Evolutionary conservation across 176 grass and related monocot genomes (phyloP).

Genomic region (Triticum urartu): DNA sequence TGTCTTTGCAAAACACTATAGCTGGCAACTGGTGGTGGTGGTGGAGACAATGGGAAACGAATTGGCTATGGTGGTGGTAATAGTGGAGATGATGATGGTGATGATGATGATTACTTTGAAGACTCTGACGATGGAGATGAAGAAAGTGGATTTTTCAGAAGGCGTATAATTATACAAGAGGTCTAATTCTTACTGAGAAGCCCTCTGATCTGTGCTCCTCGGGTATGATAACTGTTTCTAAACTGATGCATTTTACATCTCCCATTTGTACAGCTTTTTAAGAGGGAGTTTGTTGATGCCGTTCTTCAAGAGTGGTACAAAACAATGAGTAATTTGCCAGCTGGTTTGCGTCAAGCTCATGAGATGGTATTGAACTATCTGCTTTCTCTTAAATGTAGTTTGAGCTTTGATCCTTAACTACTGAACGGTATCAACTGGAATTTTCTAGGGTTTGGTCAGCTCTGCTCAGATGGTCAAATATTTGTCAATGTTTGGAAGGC

Average conservation of each 20-base stretch:
- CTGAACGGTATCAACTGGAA: background rate
- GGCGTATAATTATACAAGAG: conserved; percentile 59
- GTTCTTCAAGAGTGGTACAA: conserved; percentile 81
- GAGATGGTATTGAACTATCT: conserved; percentile 52
- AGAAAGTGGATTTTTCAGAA: conserved; percentile 62
- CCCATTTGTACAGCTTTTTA: conserved; percentile 50
- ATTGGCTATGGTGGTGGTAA: conserved; percentile 69
- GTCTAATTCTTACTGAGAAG: conserved; percentile 20
- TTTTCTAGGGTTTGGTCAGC: conserved; percentile 61
- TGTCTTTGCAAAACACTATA: conserved; percentile 29
- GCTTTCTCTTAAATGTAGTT: background rate
- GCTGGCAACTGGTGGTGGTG: conserved; percentile 62
- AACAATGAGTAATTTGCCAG: conserved; percentile 58
- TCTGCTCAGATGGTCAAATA: conserved; percentile 69
- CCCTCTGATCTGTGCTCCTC: background rate
- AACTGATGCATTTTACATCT: conserved; percentile 6
- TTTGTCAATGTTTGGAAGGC: conserved; percentile 61
- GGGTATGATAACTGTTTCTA: background rate
- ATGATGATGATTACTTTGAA: conserved; percentile 77
- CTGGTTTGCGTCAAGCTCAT: conserved; percentile 74
- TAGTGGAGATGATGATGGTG: conserved; percentile 67
- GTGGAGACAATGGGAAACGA: conserved; percentile 69
- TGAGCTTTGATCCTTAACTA: conserved; percentile 14
- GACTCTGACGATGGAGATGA: conserved; percentile 72
- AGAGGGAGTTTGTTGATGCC: conserved; percentile 76